These are phyloP conservation scores for Macrotyloma uniflorum DNA, from an alignment of 306 rosid species.

Conservation along the genomic window DNA sequence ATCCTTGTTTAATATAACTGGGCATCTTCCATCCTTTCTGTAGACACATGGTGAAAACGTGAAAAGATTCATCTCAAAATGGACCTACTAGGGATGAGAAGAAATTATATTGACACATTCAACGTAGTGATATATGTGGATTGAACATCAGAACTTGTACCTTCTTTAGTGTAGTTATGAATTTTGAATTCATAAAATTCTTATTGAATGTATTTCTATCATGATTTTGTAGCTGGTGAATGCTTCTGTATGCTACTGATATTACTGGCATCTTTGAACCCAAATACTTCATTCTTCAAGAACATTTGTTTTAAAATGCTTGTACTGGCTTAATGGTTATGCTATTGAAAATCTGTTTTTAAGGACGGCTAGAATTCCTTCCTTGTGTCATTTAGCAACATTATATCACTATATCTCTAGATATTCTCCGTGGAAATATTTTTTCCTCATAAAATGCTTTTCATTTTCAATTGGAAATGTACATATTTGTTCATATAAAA, in stretches of 20 bases:
- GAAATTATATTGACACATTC: conserved; percentile 21
- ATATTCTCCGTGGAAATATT: not conserved
- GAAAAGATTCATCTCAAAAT: conserved; percentile 11
- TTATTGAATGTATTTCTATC: conserved; percentile 11
- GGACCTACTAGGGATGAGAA: conserved; percentile 15
- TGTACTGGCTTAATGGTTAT: conserved; percentile 6
- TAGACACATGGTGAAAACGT: not conserved
- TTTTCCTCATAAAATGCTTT: not conserved
- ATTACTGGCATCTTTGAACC: not conserved
- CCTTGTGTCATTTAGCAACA: not conserved
- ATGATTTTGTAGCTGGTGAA: conserved; percentile 12
- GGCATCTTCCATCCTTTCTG: not conserved
- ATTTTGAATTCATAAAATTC: conserved; percentile 24
- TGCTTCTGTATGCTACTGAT: not conserved
- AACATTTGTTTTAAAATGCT: conserved; percentile 12
- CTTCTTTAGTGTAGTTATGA: conserved; percentile 1
- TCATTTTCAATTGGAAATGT: not conserved
- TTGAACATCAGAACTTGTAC: not conserved
- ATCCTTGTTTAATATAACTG: not conserved
- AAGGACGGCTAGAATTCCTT: not conserved
- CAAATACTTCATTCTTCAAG: not conserved
- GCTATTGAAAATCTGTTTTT: conserved; percentile 13
- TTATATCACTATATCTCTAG: not conserved
- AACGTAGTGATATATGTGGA: not conserved
- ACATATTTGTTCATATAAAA: conserved; percentile 10